phyloP scores from a whole-genome alignment of 2,329 filamentous ascomycete genomes.

The Tolypocladium ovalisporum region DNA sequence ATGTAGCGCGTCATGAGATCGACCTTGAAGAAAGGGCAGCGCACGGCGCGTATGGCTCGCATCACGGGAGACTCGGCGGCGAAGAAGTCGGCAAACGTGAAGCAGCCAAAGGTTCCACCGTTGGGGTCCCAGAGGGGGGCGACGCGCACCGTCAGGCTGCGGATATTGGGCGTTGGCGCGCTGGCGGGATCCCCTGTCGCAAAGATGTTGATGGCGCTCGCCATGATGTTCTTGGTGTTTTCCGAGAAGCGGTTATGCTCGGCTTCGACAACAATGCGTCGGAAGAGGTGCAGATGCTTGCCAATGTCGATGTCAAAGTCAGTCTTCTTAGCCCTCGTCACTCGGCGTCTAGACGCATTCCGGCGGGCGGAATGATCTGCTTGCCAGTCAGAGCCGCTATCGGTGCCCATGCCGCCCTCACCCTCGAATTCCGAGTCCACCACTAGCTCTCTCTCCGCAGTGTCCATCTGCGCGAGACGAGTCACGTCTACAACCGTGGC shows the following conservation, averaged over 20 bases:
- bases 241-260: constrained; percentile 26
- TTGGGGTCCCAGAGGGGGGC: constrained; percentile 12
- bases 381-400: constrained; percentile 7
- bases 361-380: not conserved
- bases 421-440: constrained; percentile 3
- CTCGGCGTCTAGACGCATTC: not conserved
- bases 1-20: constrained; percentile 16
- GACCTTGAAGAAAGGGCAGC: constrained; percentile 24
- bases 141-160: constrained; percentile 31
- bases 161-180: constrained; percentile 16
- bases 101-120: constrained; percentile 2
- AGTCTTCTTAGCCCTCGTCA: not conserved
- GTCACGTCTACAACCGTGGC: constrained; percentile 8
- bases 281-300: constrained; percentile 27
- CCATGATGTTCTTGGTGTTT: constrained; percentile 18
- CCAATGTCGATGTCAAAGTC: constrained; percentile 16
- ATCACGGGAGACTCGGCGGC: constrained; percentile 14
- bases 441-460: constrained; percentile 2
- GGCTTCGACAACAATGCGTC: constrained; percentile 29
- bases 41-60: constrained; percentile 18
- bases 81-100: constrained; percentile 28
- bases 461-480: constrained; percentile 7
- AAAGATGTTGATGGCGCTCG: constrained; percentile 26
- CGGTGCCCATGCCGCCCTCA: not conserved
- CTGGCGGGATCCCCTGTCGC: constrained; percentile 1